A percentile compares a stretch with the other conserved stretches of the same genome.
These are phyloP conservation scores for Henckelia pumila DNA, from an alignment of 257 asterid genomes.

Conservation along the genomic window DNA sequence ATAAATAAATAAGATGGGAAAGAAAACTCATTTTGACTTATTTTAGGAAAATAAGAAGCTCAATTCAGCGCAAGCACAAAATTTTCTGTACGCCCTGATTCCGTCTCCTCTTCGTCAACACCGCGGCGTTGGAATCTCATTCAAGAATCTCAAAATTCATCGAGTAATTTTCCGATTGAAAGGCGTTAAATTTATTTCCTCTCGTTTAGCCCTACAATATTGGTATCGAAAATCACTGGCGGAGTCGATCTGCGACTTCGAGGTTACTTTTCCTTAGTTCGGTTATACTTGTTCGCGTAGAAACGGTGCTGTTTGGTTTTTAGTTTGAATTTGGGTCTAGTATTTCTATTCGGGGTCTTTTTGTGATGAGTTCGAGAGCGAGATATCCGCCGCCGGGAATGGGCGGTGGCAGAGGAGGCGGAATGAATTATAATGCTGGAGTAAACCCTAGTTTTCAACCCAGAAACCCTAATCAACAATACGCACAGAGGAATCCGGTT, in stretches of 20 bases:
- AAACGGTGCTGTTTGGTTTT: constrained; percentile 21
- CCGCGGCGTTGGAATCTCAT: neutral
- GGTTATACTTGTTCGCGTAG: constrained; percentile 11
- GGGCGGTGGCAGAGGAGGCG: constrained; percentile 61
- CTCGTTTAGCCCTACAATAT: neutral
- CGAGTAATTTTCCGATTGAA: neutral
- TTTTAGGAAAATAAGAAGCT: too few species aligned
- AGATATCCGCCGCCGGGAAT: constrained; percentile 88
- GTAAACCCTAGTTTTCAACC: constrained; percentile 57
- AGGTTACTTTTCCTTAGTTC: constrained; percentile 11
- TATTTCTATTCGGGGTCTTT: constrained; percentile 23
- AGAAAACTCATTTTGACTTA: too few species aligned
- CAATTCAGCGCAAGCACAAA: too few species aligned
- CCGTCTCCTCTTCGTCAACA: constrained; percentile 16
- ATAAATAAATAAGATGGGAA: too few species aligned
- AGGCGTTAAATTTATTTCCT: constrained; percentile 2
- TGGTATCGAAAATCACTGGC: neutral
- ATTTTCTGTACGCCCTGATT: constrained; percentile 22
- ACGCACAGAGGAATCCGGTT: constrained; percentile 53
- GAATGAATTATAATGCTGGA: constrained; percentile 46
- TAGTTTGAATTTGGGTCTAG: constrained; percentile 17
- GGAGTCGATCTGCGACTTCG: constrained; percentile 19
- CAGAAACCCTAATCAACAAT: constrained; percentile 60
- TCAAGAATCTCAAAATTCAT: constrained; percentile 11
- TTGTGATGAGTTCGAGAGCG: constrained; percentile 58